phyloP scores from a whole-genome alignment of 1,284 basidiomycete genomes.

The Ganoderma lucidum region DNA sequence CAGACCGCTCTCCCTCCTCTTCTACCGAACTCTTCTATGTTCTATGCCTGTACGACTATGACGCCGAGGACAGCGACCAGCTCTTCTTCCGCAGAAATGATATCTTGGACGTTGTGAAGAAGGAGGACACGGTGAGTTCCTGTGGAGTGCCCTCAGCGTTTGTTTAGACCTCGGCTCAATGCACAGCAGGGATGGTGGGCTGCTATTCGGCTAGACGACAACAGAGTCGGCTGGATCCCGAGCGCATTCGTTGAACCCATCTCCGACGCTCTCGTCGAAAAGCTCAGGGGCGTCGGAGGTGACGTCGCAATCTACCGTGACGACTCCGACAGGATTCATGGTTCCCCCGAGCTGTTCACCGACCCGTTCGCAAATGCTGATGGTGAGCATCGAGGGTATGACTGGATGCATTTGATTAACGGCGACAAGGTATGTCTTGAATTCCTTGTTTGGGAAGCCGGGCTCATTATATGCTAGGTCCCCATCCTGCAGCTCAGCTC shows the following conservation, averaged over 20 bases:
- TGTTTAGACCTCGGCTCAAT: neutral
- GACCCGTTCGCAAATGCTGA: constrained; percentile 28
- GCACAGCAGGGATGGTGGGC: constrained; percentile 75
- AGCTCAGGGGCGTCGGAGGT: constrained; percentile 48
- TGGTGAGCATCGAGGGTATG: constrained; percentile 31
- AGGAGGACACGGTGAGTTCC: constrained; percentile 57
- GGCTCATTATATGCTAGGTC: constrained; percentile 14
- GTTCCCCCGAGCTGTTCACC: constrained; percentile 21
- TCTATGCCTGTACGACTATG: constrained; percentile 72
- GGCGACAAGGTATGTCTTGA: constrained; percentile 27
- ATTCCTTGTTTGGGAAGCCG: too few species aligned
- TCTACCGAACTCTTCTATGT: constrained; percentile 50
- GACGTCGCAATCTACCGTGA: constrained; percentile 56
- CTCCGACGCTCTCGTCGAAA: constrained; percentile 39
- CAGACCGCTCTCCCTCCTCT: constrained; percentile 21
- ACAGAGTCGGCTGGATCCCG: constrained; percentile 76
- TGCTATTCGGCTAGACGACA: constrained; percentile 62
- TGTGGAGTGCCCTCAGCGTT: neutral
- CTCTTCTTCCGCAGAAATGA: constrained; percentile 71
- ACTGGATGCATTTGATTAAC: constrained; percentile 35
- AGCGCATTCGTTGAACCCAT: constrained; percentile 43
- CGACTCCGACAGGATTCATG: constrained; percentile 32
- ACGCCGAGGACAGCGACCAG: constrained; percentile 64
- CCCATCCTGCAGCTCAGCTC: constrained; percentile 29
- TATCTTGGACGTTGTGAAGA: constrained; percentile 69